Conservation (phyloP, 306 rosid species). For the Phaseolus lunatus region DNA sequence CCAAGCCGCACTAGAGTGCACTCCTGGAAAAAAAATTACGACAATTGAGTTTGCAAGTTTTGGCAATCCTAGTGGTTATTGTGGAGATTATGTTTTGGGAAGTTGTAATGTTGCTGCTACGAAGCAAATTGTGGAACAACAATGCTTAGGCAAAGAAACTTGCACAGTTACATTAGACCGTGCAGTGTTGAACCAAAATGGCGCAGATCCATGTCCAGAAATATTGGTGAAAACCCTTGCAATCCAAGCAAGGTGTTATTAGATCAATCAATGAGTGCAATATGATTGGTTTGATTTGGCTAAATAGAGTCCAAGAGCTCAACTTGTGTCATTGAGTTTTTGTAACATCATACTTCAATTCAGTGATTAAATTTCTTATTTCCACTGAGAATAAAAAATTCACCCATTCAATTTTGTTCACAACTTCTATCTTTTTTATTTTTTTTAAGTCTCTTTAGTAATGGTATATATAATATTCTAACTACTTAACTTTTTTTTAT, state of each 20-base stretch:
- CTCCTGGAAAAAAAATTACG: constrained; percentile 50
- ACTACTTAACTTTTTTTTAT: no score
- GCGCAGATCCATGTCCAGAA: constrained; percentile 48
- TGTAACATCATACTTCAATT: neutral
- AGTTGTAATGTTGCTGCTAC: constrained; percentile 50
- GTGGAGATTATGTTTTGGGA: constrained; percentile 61
- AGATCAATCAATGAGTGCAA: neutral
- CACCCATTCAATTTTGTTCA: no score
- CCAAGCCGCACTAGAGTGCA: constrained; percentile 58
- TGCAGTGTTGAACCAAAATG: constrained; percentile 48
- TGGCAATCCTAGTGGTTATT: constrained; percentile 69
- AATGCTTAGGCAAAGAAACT: constrained; percentile 61
- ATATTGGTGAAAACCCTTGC: constrained; percentile 57
- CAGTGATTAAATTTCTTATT: neutral
- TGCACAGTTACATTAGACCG: constrained; percentile 58
- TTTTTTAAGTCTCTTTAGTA: no score
- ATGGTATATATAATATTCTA: no score
- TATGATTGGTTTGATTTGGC: neutral
- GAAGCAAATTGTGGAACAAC: constrained; percentile 57
- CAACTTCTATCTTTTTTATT: no score
- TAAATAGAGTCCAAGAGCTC: neutral
- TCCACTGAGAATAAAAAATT: constrained; percentile 49
- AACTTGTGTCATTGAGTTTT: neutral
- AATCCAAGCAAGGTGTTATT: constrained; percentile 64
- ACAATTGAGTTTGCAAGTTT: constrained; percentile 78